Base-by-base conservation (phyloP, 352 stramenopile species). In the Pythium dissotocum region DNA sequence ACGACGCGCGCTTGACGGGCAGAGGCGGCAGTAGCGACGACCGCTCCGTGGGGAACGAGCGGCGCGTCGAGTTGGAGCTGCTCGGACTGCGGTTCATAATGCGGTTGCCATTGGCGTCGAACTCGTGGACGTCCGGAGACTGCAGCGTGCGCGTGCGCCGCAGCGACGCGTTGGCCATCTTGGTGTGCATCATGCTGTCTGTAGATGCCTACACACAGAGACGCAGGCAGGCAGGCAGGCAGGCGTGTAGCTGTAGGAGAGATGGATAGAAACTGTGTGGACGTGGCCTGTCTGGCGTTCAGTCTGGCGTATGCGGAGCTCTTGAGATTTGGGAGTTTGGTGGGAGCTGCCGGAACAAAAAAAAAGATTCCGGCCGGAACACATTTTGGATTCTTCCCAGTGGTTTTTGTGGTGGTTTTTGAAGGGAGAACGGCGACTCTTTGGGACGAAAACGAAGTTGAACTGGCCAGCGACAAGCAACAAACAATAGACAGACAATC, bases 151-250 rank as follows among this genome's bases (percentile, higher is more conserved):
- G 75, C 42, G 79, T 77, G 69, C 83, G 83, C 32, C 83, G 79
- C 35, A 91, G 75, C 32, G 76, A 79, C 60, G 79, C 78, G 67
- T 89, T 78, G 40, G 83, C 83, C 57, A 89, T 78, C 51, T 72
- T 80, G 56, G 82, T 84, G 79, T 91, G 83, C 80, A 91, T 91
- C 16, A 58, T 69, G 36, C 13, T 28, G 21, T 24, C 28, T 30
- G 2, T 2, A 30, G 28, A 30, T 30, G 28, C 28, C n/a, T n/a
- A 9, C 30, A 32, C 18, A 36, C 30, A 36, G 16, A 60, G 46
- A 10, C 46, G 16, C 21, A 53, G 46, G 9, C 46, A 42, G 28
- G 28, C 28, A 30, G 3, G 28, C 28, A 30, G 28, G 28, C 28
- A 30, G 28, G 28, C 28, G 28, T 30, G 8, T 42, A 9, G 21